Evolutionary conservation across 2,329 filamentous ascomycete species (phyloP).

Genomic region (Calonectria leucothoes): DNA sequence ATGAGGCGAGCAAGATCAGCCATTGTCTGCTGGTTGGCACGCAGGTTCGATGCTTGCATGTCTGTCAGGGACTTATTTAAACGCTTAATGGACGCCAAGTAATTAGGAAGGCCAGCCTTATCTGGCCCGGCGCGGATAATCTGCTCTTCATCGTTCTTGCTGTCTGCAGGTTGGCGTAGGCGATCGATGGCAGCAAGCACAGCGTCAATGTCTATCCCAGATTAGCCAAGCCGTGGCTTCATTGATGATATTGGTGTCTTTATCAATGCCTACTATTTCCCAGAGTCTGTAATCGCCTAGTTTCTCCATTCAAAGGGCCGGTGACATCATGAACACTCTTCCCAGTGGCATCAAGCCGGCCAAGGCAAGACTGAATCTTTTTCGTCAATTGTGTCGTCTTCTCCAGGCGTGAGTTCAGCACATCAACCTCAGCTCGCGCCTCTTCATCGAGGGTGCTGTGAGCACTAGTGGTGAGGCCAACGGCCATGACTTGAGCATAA

Average conservation of each 20-base stretch:
- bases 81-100: slow-evolving; percentile 89
- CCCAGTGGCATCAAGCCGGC: slow-evolving; percentile 86
- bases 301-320: slow-evolving; percentile 92
- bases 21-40: slow-evolving; percentile 91
- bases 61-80: slow-evolving; percentile 86
- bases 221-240: slow-evolving; percentile 26
- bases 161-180: slow-evolving; percentile 90
- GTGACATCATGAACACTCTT: slow-evolving; percentile 93
- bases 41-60: slow-evolving; percentile 89
- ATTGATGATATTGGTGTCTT: not conserved
- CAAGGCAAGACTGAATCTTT: slow-evolving; percentile 91
- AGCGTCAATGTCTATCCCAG: slow-evolving; percentile 78
- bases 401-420: slow-evolving; percentile 80
- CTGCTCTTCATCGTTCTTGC: slow-evolving; percentile 90
- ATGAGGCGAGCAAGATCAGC: slow-evolving; percentile 82
- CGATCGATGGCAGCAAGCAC: slow-evolving; percentile 89
- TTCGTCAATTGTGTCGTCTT: slow-evolving; percentile 95
- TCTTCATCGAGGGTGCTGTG: slow-evolving; percentile 71
- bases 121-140: slow-evolving; percentile 91
- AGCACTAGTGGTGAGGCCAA: slow-evolving; percentile 58
- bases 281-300: slow-evolving; percentile 87
- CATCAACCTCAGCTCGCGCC: slow-evolving; percentile 76
- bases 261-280: slow-evolving; percentile 71
- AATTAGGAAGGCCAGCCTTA: slow-evolving; percentile 83
- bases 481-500: slow-evolving; percentile 56